These are phyloP conservation scores for Phytopythium montanum DNA, from an alignment of 352 stramenopile species.

Conservation along the genomic window DNA sequence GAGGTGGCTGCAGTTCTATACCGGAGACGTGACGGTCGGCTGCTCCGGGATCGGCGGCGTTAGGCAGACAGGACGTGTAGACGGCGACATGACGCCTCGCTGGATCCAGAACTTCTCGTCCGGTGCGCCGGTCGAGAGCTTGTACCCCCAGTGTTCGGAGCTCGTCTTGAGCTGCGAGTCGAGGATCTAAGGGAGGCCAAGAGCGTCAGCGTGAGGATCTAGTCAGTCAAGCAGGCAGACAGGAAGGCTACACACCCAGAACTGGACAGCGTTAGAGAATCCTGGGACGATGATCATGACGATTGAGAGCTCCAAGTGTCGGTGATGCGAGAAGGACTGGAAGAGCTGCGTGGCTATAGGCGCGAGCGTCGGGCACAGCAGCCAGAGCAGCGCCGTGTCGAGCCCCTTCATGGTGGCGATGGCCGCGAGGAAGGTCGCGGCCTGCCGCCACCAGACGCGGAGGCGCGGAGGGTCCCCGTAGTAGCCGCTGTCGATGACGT, in stretches of 20 bases:
- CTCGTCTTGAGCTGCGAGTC: constrained; percentile 62
- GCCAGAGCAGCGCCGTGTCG: constrained; percentile 34
- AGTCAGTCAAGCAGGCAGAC: not conserved
- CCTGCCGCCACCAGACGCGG: constrained; percentile 52
- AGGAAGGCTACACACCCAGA: constrained; percentile 38
- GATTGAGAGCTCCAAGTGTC: constrained; percentile 67
- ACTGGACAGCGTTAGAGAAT: constrained; percentile 65
- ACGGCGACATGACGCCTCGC: not conserved
- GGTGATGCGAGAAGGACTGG: constrained; percentile 43
- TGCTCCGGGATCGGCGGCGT: constrained; percentile 6
- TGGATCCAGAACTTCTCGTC: constrained; percentile 37
- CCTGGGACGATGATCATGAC: constrained; percentile 78
- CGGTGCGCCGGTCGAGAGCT: constrained; percentile 18
- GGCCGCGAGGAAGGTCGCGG: constrained; percentile 35
- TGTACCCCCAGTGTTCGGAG: constrained; percentile 35
- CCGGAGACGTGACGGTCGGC: constrained; percentile 2
- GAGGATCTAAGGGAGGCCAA: constrained; percentile 26
- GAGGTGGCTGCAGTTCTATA: not conserved
- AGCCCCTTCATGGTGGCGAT: constrained; percentile 56
- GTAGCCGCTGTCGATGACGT: constrained; percentile 53
- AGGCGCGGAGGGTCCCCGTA: constrained; percentile 67
- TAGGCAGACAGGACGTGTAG: not conserved
- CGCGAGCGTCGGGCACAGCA: constrained; percentile 42
- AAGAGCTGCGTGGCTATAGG: constrained; percentile 45
- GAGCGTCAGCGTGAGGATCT: not conserved